These are phyloP conservation scores for Botryosphaeria dothidea DNA, from an alignment of 2,329 filamentous ascomycete species.

Conservation along the genomic window DNA sequence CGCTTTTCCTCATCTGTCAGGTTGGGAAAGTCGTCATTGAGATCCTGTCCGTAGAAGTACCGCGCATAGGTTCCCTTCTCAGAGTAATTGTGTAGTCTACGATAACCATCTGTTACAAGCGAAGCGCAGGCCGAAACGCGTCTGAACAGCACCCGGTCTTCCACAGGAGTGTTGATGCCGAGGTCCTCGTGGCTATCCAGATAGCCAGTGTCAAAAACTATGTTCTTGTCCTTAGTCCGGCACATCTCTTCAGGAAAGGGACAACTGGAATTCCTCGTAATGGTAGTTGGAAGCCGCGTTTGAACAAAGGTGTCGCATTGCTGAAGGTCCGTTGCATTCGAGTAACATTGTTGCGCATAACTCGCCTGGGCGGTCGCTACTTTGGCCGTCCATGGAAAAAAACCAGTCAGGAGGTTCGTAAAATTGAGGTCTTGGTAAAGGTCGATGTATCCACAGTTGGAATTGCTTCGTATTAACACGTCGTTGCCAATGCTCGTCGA, in stretches of 20 bases:
- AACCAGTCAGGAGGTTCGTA: not conserved
- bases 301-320: slow-evolving; percentile 17
- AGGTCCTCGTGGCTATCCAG: slow-evolving; percentile 26
- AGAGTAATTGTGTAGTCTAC: not conserved
- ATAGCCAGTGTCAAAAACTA: slow-evolving; percentile 24
- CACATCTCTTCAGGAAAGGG: slow-evolving; percentile 23
- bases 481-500: slow-evolving; percentile 33
- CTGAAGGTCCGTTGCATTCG: not conserved
- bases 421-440: not conserved
- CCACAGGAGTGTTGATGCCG: slow-evolving; percentile 25
- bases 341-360: slow-evolving; percentile 15
- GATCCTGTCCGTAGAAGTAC: not conserved
- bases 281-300: slow-evolving; percentile 9
- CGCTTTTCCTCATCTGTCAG: not conserved
- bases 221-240: slow-evolving; percentile 13
- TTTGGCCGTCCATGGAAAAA: slow-evolving; percentile 11
- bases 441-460: slow-evolving; percentile 26
- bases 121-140: slow-evolving; percentile 20
- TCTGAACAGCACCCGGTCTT: slow-evolving; percentile 20
- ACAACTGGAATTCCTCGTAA: slow-evolving; percentile 19
- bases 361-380: not conserved
- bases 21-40: not conserved
- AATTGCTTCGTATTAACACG: slow-evolving; percentile 29
- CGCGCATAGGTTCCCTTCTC: not conserved
- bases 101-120: slow-evolving; percentile 13